Evolutionary conservation across 441 rosid genomes (phyloP), one percentile per base, ranked within the genome.

Genomic region (Biscutella auriculata): DNA sequence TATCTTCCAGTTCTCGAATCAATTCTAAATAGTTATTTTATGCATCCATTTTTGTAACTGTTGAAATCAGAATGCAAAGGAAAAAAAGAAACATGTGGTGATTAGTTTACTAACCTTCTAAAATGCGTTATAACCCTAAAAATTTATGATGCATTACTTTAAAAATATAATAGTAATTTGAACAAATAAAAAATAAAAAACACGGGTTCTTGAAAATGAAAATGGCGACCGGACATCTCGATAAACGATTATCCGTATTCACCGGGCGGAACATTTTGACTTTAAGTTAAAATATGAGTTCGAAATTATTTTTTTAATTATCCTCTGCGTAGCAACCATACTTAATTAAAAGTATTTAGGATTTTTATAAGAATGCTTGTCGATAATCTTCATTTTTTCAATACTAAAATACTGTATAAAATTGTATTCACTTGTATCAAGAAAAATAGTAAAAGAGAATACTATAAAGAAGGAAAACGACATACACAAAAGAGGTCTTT

Each of bases 291-390:
- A 9, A 27, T 37, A 11, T n/a, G 8, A n/a, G n/a, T 61, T n/a
- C 2, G 4, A 19, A 19, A 2, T 4, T 19, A 19, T 15, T 26
- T 26, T 55, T 10, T 19, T 19, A 19, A 19, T 19, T 19, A 19
- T 19, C 4, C 23, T 19, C 23, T 19, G 4, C 2, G 23, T 19
- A 19, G 23, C 23, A 19, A 19, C 4, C 4, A 19, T 19, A 58
- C n/a, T 46, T 28, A 42, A 35, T 45, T 36, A 53, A 15, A 19
- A 19, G 50, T 45, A 28, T 57, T 36, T 45, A 29, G 36, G 56
- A 53, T 37, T 53, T 67, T 67, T 13, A 67, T 36, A 53, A 67
- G 66, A 67, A 67, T 67, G 62, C 66, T 60, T 60, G 66, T 19
- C 23, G 23, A 19, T 19, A n/a, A n/a, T n/a, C n/a, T n/a, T n/a